A percentile compares a stretch with the other conserved stretches of the same genome.
Evolutionary conservation across 345 rosid species (phyloP).

Genomic region (Physaria fendleri): DNA sequence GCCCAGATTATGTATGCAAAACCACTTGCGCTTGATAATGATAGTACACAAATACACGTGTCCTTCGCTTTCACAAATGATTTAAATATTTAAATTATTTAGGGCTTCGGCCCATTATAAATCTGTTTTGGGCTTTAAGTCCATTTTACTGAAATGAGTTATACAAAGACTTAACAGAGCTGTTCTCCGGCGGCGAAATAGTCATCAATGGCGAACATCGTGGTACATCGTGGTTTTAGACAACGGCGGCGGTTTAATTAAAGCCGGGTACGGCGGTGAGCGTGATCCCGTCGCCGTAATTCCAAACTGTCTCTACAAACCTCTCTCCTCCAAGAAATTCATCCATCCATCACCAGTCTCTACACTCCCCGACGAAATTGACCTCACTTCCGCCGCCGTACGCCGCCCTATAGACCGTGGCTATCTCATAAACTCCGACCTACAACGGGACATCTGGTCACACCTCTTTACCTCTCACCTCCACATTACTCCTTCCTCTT

Average conservation of each 20-base stretch:
- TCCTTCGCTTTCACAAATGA: no score
- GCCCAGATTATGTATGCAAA: neutral
- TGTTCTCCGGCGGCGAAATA: neutral
- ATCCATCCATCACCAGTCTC: constrained; percentile 44
- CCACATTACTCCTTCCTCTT: constrained; percentile 45
- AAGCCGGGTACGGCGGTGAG: constrained; percentile 84
- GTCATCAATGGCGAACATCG: constrained; percentile 50
- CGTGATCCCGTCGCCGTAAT: constrained; percentile 60
- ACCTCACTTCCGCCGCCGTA: constrained; percentile 84
- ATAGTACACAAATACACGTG: neutral
- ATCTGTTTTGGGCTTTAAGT: no score
- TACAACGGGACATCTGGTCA: constrained; percentile 88
- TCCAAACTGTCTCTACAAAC: constrained; percentile 83
- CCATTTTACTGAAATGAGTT: no score
- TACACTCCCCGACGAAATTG: constrained; percentile 35
- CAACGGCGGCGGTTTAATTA: constrained; percentile 76
- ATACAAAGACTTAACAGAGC: neutral
- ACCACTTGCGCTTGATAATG: neutral
- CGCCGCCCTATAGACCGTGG: constrained; percentile 98
- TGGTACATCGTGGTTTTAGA: constrained; percentile 88
- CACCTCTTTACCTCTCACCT: constrained; percentile 65
- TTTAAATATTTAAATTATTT: no score
- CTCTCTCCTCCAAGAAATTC: constrained; percentile 73
- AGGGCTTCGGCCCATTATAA: no score
- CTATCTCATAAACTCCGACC: constrained; percentile 74